A percentile compares a stretch with the other conserved stretches of the same genome.
These are phyloP conservation scores for Penicillium odoratum DNA, from an alignment of 495 filamentous ascomycete species.

Conservation along the genomic window DNA sequence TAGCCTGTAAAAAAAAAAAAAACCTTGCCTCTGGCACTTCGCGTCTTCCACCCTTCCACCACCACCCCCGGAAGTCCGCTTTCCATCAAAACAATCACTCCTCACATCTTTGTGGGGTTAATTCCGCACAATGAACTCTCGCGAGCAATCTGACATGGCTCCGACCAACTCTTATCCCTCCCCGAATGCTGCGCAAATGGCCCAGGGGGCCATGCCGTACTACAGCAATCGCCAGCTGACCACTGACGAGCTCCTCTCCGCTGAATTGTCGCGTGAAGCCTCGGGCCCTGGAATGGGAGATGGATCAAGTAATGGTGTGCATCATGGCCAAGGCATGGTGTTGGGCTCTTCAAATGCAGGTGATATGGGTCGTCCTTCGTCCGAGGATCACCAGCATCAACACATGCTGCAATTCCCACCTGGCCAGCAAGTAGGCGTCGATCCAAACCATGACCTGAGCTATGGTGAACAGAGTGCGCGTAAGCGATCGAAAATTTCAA, in stretches of 20 bases:
- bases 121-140: constrained; percentile 41
- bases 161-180: constrained; percentile 49
- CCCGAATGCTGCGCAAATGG: constrained; percentile 50
- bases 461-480: constrained; percentile 66
- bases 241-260: constrained; percentile 47
- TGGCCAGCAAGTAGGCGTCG: constrained; percentile 51
- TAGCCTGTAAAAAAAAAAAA: constrained; percentile 40
- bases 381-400: constrained; percentile 47
- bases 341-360: constrained; percentile 41
- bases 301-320: constrained; percentile 42
- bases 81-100: constrained; percentile 18
- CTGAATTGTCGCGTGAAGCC: constrained; percentile 48
- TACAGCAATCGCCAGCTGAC: constrained; percentile 50
- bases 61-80: constrained; percentile 34
- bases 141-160: constrained; percentile 51
- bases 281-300: constrained; percentile 44
- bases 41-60: constrained; percentile 36
- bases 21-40: constrained; percentile 42
- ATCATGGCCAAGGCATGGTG: constrained; percentile 45
- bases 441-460: constrained; percentile 50
- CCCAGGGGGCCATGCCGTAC: constrained; percentile 47
- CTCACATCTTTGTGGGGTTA: constrained; percentile 9
- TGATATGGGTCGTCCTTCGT: constrained; percentile 42
- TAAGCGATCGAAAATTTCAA: constrained; percentile 87
- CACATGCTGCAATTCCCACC: constrained; percentile 50